Conservation (phyloP, 2,329 filamentous ascomycete species). For the Paracoccidioides brasiliensis region DNA sequence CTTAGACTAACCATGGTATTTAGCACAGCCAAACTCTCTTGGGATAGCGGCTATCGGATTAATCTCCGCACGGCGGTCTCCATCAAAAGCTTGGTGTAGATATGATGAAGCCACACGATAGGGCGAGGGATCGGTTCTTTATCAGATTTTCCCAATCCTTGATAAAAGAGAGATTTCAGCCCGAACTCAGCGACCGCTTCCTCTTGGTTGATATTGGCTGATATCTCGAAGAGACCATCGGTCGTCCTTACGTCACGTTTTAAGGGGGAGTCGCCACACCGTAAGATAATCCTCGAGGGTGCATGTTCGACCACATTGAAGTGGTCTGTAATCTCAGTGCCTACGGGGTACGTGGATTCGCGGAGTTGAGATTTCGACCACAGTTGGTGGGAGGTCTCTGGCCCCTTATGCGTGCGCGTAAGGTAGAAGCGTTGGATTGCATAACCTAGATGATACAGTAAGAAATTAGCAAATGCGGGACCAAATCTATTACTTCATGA, state of each 20-base stretch:
- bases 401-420: constrained; percentile 45
- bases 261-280: constrained; percentile 53
- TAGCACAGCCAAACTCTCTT: no score
- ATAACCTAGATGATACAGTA: constrained; percentile 18
- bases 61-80: constrained; percentile 37
- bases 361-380: constrained; percentile 47
- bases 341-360: constrained; percentile 45
- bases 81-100: constrained; percentile 45
- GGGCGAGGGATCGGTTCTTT: constrained; percentile 33
- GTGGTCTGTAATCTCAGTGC: constrained; percentile 55
- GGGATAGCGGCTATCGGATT: constrained; percentile 2
- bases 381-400: constrained; percentile 46
- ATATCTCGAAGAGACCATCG: constrained; percentile 56
- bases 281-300: constrained; percentile 45
- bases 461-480: no score
- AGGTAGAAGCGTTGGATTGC: constrained; percentile 46
- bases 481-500: no score
- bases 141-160: constrained; percentile 35
- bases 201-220: constrained; percentile 45
- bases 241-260: constrained; percentile 42
- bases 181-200: constrained; percentile 49
- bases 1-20: no score
- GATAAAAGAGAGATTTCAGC: constrained; percentile 53
- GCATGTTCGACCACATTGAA: constrained; percentile 59
- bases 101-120: constrained; percentile 40